Evolutionary conservation across 495 filamentous ascomycete species (phyloP).

Genomic region (Thermothielavioides terrestris): DNA sequence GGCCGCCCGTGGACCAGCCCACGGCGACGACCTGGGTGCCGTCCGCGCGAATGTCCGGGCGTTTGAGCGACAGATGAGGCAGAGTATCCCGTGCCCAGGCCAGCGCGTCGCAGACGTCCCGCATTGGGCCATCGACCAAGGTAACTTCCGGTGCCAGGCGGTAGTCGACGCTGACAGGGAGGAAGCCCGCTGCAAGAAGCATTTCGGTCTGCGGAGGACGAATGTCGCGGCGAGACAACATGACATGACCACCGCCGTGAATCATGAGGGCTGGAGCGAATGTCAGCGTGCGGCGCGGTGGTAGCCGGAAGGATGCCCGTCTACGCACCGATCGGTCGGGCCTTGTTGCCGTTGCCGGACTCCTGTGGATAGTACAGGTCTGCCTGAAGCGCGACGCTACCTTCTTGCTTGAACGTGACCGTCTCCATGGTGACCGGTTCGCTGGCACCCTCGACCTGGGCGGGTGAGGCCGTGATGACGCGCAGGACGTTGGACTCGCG

Average conservation of each 20-base stretch:
- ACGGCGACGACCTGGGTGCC: slow-evolving; percentile 36
- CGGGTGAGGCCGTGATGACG: background rate
- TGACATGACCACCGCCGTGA: slow-evolving; percentile 46
- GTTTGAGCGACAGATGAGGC: slow-evolving; percentile 16
- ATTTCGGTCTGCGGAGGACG: slow-evolving; percentile 33
- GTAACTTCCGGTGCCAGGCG: slow-evolving; percentile 45
- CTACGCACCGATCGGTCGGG: background rate
- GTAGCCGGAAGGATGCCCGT: background rate
- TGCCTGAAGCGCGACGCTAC: slow-evolving; percentile 24
- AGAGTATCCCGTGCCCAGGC: slow-evolving; percentile 36
- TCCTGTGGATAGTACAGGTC: slow-evolving; percentile 37
- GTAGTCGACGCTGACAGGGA: slow-evolving; percentile 48
- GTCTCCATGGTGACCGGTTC: slow-evolving; percentile 27
- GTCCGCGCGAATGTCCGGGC: slow-evolving; percentile 27
- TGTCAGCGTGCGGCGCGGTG: background rate
- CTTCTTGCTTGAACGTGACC: slow-evolving; percentile 22
- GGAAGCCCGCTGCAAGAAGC: slow-evolving; percentile 35
- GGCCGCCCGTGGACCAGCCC: slow-evolving; percentile 51
- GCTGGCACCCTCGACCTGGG: background rate
- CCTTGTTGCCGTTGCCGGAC: background rate
- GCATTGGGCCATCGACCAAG: slow-evolving; percentile 42
- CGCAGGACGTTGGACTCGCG: slow-evolving; percentile 16
- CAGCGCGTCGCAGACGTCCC: slow-evolving; percentile 40
- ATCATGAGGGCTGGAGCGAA: slow-evolving; percentile 42
- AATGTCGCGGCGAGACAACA: slow-evolving; percentile 40